Evolutionary conservation across 108 stramenopile species (phyloP).

Genomic region (Schizochytrium sp.): DNA sequence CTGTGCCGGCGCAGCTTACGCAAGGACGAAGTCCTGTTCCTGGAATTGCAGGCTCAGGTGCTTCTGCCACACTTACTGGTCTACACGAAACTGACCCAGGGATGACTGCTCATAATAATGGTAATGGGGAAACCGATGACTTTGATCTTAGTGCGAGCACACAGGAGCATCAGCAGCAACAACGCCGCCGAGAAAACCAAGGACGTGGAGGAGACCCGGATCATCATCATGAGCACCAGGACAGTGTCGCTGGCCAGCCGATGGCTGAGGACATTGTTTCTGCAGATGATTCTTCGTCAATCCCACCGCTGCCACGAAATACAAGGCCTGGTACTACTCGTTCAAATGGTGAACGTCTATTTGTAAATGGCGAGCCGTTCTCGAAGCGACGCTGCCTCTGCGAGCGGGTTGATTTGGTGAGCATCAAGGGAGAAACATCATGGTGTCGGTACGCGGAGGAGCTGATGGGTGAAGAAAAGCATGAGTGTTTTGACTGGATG

Average conservation of each 20-base stretch:
- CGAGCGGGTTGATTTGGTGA: slow-evolving; percentile 13
- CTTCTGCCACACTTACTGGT: too few relatives aligned
- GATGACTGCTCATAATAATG: too few relatives aligned
- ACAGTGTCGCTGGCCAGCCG: neutral
- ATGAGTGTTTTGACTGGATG: slow-evolving; percentile 48
- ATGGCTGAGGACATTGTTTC: neutral
- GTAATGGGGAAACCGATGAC: too few relatives aligned
- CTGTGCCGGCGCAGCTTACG: too few relatives aligned
- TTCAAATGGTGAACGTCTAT: neutral
- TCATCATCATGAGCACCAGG: too few relatives aligned
- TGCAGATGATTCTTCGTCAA: neutral
- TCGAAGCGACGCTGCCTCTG: slow-evolving; percentile 39
- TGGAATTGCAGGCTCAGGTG: too few relatives aligned
- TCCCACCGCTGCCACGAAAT: neutral
- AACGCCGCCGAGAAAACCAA: too few relatives aligned
- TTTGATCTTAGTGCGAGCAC: too few relatives aligned
- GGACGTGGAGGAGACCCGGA: too few relatives aligned
- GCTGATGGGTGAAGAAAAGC: neutral
- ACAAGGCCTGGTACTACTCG: neutral
- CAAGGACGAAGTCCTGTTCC: too few relatives aligned
- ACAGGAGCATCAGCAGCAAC: too few relatives aligned
- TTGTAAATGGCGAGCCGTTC: slow-evolving; percentile 30
- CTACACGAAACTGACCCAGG: too few relatives aligned
- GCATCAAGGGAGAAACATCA: slow-evolving; percentile 25
- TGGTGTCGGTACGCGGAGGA: slow-evolving; percentile 26